These are phyloP conservation scores for Coelastrella sp. DNA, from an alignment of 139 green algal species.

Conservation along the genomic window DNA sequence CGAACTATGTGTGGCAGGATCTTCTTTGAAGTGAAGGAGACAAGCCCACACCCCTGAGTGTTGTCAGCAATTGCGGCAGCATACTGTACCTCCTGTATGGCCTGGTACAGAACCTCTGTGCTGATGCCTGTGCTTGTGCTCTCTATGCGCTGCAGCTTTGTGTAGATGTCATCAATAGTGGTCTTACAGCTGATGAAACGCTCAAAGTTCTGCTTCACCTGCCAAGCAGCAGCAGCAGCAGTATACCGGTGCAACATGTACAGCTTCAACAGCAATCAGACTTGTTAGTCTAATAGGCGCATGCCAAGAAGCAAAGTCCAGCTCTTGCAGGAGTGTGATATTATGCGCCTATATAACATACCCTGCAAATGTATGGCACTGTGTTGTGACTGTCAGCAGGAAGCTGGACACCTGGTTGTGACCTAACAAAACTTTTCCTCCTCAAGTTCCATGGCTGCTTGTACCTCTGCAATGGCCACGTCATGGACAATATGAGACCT, in stretches of 20 bases:
- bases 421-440: too few species aligned
- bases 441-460: too few species aligned
- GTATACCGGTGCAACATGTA: neutral
- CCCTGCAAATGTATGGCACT: too few species aligned
- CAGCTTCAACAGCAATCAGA: neutral
- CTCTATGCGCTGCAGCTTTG: constrained; percentile 67
- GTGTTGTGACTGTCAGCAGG: too few species aligned
- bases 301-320: too few species aligned
- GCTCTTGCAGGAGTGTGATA: too few species aligned
- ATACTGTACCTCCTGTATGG: constrained; percentile 14
- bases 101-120: constrained; percentile 52
- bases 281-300: neutral
- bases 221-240: neutral
- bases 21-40: too few species aligned
- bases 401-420: too few species aligned
- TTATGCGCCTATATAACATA: too few species aligned
- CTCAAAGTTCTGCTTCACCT: constrained; percentile 92
- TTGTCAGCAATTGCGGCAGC: neutral
- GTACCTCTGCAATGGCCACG: too few species aligned
- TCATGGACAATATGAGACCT: too few species aligned
- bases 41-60: neutral
- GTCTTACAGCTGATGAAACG: constrained; percentile 89
- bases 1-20: too few species aligned
- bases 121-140: constrained; percentile 30
- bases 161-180: constrained; percentile 85